Percentiles rank a stretch among this genome's conserved stretches.
Evolutionary conservation across 257 asterid genomes (phyloP).

Genomic region (Salvia rosmarinus): DNA sequence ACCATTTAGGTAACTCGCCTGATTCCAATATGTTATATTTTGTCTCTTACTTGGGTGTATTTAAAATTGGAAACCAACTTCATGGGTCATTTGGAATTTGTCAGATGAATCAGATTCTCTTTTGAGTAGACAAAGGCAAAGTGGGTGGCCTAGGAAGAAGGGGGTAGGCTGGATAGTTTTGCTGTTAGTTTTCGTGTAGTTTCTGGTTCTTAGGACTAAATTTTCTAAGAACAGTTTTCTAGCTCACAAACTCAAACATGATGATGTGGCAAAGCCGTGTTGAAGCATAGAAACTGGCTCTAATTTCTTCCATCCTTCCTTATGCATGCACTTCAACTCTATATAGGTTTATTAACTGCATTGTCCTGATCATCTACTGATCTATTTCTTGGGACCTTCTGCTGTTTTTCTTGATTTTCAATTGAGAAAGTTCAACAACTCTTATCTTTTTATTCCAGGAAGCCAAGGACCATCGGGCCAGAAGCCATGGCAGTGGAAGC

Average conservation of each 20-base stretch:
- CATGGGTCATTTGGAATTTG: not conserved
- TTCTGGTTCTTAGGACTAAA: not conserved
- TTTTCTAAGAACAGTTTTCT: not conserved
- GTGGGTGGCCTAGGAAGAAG: not conserved
- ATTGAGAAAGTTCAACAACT: not conserved
- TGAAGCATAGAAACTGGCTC: slow-evolving; percentile 1
- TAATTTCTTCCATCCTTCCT: not conserved
- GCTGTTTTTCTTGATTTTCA: not conserved
- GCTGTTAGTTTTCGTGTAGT: not conserved
- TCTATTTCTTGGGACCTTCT: not conserved
- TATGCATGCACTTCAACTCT: not conserved
- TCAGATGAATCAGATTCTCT: slow-evolving; percentile 2
- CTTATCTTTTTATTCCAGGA: slow-evolving; percentile 51
- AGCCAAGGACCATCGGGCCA: slow-evolving; percentile 77
- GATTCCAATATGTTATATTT: not conserved
- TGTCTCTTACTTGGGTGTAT: not conserved
- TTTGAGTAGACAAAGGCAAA: not conserved
- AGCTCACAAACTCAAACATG: not conserved
- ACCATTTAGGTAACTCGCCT: not conserved
- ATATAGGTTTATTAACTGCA: not conserved
- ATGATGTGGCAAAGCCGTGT: not conserved
- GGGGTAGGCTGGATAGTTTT: not conserved
- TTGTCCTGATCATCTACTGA: not conserved
- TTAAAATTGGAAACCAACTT: not conserved
- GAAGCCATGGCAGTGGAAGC: slow-evolving; percentile 95